Percentiles rank a stretch among this genome's conserved stretches.
These are phyloP conservation scores for Ramularia collo-cygni DNA, from an alignment of 2,329 filamentous ascomycete genomes.

Conservation along the genomic window DNA sequence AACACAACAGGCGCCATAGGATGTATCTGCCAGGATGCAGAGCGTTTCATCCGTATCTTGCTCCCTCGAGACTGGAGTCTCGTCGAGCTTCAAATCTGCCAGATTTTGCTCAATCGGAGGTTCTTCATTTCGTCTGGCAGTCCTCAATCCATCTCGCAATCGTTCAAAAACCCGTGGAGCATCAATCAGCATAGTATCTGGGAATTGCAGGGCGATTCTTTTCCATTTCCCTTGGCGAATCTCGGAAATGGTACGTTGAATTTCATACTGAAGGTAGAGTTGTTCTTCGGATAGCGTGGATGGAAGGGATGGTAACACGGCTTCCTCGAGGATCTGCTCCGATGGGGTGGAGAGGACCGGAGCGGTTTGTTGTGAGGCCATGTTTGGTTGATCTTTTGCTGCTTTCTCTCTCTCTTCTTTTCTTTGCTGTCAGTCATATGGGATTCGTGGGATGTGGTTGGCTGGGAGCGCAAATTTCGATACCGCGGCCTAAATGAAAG, in stretches of 20 bases:
- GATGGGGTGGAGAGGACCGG: slow-evolving; percentile 59
- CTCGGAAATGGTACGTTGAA: slow-evolving; percentile 69
- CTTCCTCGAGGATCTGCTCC: slow-evolving; percentile 52
- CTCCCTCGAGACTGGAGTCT: slow-evolving; percentile 5
- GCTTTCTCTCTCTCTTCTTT: too few relatives aligned
- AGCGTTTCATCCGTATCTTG: slow-evolving; percentile 38
- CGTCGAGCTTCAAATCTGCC: not conserved
- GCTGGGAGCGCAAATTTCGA: too few relatives aligned
- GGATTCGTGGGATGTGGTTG: too few relatives aligned
- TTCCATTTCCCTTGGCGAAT: slow-evolving; percentile 65
- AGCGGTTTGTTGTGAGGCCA: slow-evolving; percentile 28
- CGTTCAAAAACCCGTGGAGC: slow-evolving; percentile 70
- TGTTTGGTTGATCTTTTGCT: slow-evolving; percentile 2
- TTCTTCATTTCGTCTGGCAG: slow-evolving; percentile 3
- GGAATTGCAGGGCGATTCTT: slow-evolving; percentile 87
- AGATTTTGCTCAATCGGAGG: not conserved
- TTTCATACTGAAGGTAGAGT: slow-evolving; percentile 73
- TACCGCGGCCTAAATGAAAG: too few relatives aligned
- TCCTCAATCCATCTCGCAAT: slow-evolving; percentile 47
- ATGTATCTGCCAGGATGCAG: slow-evolving; percentile 89
- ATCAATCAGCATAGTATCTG: slow-evolving; percentile 85
- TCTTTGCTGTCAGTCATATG: too few relatives aligned
- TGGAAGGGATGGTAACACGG: slow-evolving; percentile 35
- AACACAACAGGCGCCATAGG: slow-evolving; percentile 93
- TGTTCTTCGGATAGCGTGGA: slow-evolving; percentile 56